Evolutionary conservation across 352 stramenopile genomes (phyloP), one percentile per base, ranked within the genome.

Genomic region (Thalassiosira ordinaria): DNA sequence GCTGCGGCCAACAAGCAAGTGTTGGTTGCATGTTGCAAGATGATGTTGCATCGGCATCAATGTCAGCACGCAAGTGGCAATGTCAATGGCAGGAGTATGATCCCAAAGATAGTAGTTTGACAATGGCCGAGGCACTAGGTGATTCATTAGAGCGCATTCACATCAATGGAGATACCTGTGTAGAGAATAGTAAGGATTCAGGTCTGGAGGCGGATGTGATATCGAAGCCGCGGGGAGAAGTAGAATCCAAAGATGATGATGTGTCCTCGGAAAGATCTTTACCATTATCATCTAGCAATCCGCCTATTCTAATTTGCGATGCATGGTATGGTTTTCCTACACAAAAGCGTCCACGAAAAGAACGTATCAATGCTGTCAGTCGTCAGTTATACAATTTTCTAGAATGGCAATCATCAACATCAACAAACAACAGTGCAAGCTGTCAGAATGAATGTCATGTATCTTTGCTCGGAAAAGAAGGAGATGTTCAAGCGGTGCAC

Each of bases 251-350:
- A n/a, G n/a, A n/a, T n/a, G n/a, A n/a, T n/a, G n/a, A n/a, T n/a
- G n/a, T n/a, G n/a, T n/a, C n/a, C n/a, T n/a, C n/a, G n/a, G n/a
- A n/a, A n/a, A n/a, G n/a, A n/a, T n/a, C n/a, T n/a, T n/a, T n/a
- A n/a, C n/a, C n/a, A n/a, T n/a, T n/a, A n/a, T n/a, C n/a, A n/a
- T n/a, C n/a, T n/a, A n/a, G n/a, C n/a, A n/a, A n/a, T 37, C 14
- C 29, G 46, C 68, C 70, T 13, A 71, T 75, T 33, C 75, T 92
- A 9, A 31, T 92, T 44, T 92, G 84, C 51, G 88, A 93, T 78
- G 79, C 80, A 41, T 89, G 82, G 29, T 93, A 91, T 53, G 88
- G 88, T 27, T 88, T 91, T 41, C 88, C 88, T n/a, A 68, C 53
- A 56, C 81, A 93, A 74, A 80, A 70, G 35, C 65, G 82, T 20